A percentile compares a stretch with the other conserved stretches of the same genome.
Evolutionary conservation across 192 early-diverging fungal species (phyloP).

Genomic region (Backusella circina): DNA sequence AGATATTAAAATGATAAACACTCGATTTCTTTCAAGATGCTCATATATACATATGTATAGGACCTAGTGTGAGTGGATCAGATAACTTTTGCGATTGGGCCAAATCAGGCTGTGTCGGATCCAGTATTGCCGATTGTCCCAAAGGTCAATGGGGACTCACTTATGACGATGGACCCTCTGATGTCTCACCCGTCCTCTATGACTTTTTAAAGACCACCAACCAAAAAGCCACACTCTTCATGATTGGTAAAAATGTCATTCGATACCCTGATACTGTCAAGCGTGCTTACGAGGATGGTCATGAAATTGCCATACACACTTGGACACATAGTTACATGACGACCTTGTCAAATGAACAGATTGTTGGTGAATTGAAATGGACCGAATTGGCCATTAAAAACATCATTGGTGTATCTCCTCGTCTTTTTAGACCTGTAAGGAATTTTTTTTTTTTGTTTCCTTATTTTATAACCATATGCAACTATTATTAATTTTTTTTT

Average conservation of each 20-base stretch:
- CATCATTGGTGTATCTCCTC: slow-evolving; percentile 42
- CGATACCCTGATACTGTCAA: slow-evolving; percentile 37
- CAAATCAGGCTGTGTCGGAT: slow-evolving; percentile 39
- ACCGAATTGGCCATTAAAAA: slow-evolving; percentile 57
- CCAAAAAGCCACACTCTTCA: slow-evolving; percentile 53
- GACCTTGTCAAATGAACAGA: slow-evolving; percentile 58
- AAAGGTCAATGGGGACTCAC: slow-evolving; percentile 56
- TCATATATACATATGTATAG: neutral
- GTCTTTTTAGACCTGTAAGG: slow-evolving; percentile 43
- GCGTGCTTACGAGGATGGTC: slow-evolving; percentile 34
- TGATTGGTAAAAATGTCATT: slow-evolving; percentile 49
- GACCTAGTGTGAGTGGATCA: neutral
- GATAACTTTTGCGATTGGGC: slow-evolving; percentile 52
- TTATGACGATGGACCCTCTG: slow-evolving; percentile 56
- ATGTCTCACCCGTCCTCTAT: slow-evolving; percentile 39
- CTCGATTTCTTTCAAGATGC: no score
- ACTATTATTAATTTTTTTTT: neutral
- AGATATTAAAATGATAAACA: no score
- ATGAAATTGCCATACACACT: slow-evolving; percentile 43
- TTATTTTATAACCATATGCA: neutral
- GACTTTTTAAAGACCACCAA: slow-evolving; percentile 37
- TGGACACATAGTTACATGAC: slow-evolving; percentile 59
- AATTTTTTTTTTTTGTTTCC: neutral
- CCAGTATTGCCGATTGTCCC: slow-evolving; percentile 41
- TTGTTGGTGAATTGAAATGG: slow-evolving; percentile 69